Conservation (phyloP, 1,284 basidiomycete species). For the Moesziomyces aphidis region DNA sequence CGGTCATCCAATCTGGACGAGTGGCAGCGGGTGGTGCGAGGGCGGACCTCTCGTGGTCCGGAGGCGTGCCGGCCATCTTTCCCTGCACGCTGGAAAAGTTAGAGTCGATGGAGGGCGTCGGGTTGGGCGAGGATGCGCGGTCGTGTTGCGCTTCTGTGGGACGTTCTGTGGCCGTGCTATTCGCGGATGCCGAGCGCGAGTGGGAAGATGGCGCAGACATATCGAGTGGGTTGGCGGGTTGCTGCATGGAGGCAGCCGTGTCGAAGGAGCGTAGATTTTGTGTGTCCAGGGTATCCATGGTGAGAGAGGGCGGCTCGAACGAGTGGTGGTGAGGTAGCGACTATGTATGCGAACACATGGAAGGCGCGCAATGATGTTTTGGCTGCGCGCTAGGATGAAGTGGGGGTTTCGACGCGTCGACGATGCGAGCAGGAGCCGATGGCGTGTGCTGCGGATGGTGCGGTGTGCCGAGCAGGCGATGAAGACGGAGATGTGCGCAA, state of each 20-base stretch:
- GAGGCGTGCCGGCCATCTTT: conserved; percentile 44
- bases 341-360: background rate
- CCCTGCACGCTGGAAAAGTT: conserved; percentile 51
- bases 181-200: conserved; percentile 10
- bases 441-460: too few species aligned
- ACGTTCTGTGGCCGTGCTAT: conserved; percentile 28
- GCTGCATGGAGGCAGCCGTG: background rate
- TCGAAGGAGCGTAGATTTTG: background rate
- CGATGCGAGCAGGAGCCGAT: background rate
- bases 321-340: background rate
- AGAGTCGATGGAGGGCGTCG: conserved; percentile 42
- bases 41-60: conserved; percentile 6
- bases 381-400: background rate
- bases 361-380: background rate
- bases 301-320: background rate
- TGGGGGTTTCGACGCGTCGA: background rate
- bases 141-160: conserved; percentile 5
- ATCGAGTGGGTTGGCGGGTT: background rate
- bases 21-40: background rate
- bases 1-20: conserved; percentile 49
- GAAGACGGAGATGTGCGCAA: too few species aligned
- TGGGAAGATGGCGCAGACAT: background rate
- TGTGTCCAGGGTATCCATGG: background rate
- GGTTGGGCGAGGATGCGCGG: conserved; percentile 11
- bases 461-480: too few species aligned